These are phyloP conservation scores for Arthrobotrys entomopaga DNA, from an alignment of 2,329 filamentous ascomycete genomes.

Conservation along the genomic window DNA sequence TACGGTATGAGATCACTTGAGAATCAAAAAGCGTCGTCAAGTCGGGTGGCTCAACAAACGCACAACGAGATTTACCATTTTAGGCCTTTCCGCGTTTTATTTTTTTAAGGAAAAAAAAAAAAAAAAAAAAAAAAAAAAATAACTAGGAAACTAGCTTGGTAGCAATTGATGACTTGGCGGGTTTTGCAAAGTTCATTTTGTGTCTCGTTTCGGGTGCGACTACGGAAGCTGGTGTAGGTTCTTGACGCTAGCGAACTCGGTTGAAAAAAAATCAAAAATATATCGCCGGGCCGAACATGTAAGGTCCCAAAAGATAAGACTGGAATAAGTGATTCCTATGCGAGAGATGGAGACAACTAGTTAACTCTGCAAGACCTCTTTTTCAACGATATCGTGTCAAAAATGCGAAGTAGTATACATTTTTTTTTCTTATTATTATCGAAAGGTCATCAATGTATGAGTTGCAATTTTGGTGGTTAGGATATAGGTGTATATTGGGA, in stretches of 20 bases:
- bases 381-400: background rate
- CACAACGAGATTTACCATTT: too few species aligned
- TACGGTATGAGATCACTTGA: constrained; percentile 21
- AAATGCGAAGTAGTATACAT: background rate
- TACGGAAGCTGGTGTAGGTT: too few species aligned
- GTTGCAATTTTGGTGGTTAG: too few species aligned
- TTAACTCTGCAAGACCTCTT: background rate
- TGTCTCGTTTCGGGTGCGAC: too few species aligned
- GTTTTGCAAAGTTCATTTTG: too few species aligned
- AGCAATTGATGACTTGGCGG: too few species aligned
- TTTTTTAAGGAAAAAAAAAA: background rate
- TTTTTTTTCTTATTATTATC: too few species aligned
- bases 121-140: background rate
- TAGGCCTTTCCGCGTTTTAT: too few species aligned
- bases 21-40: constrained; percentile 4
- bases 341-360: background rate
- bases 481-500: too few species aligned
- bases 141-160: too few species aligned
- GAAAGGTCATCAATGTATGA: too few species aligned
- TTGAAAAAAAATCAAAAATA: constrained; percentile 2
- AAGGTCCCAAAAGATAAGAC: constrained; percentile 10
- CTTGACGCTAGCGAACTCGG: background rate
- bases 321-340: constrained; percentile 6
- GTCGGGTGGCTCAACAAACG: constrained; percentile 3
- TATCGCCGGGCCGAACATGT: constrained; percentile 5